A percentile compares a stretch with the other conserved stretches of the same genome.
Evolutionary conservation across 768 basidiomycete species (phyloP).

Genomic region (Stropharia rugosoannulata): DNA sequence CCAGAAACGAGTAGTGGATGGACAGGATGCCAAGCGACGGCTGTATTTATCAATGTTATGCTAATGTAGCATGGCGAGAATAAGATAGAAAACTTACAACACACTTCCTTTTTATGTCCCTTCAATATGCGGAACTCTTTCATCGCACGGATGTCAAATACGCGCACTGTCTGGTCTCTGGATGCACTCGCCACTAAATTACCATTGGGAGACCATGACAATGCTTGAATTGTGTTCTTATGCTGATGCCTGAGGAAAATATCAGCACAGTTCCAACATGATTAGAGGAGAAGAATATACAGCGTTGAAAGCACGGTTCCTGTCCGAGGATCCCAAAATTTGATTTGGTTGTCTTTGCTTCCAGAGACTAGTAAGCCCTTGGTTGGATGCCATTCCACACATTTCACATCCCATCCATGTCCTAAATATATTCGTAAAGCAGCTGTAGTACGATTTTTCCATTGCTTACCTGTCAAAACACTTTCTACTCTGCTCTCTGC

Average conservation of each 20-base stretch:
- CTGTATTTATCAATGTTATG: conserved; percentile 34
- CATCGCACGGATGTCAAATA: conserved; percentile 98
- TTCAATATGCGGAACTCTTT: conserved; percentile 90
- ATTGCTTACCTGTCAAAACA: conserved; percentile 68
- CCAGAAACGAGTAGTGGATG: conserved; percentile 92
- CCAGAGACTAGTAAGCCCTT: conserved; percentile 95
- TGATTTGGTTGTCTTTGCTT: conserved; percentile 97
- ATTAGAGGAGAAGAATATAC: conserved; percentile 41
- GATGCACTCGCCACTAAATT: conserved; percentile 93
- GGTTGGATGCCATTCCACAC: conserved; percentile 97
- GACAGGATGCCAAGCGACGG: conserved; percentile 93
- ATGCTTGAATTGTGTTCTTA: conserved; percentile 94
- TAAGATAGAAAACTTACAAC: conserved; percentile 58
- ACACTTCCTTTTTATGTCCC: conserved; percentile 98
- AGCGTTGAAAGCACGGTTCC: conserved; percentile 88
- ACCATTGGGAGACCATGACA: conserved; percentile 93
- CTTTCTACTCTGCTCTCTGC: conserved; percentile 89
- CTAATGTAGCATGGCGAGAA: neutral
- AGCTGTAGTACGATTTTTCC: neutral
- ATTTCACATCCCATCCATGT: conserved; percentile 99
- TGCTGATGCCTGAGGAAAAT: conserved; percentile 76
- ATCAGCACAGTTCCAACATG: neutral
- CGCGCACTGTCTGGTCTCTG: conserved; percentile 90
- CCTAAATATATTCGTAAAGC: conserved; percentile 41
- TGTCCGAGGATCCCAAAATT: conserved; percentile 98